phyloP scores from a whole-genome alignment of 208 protist species.

The Borovskyia barvae region DNA sequence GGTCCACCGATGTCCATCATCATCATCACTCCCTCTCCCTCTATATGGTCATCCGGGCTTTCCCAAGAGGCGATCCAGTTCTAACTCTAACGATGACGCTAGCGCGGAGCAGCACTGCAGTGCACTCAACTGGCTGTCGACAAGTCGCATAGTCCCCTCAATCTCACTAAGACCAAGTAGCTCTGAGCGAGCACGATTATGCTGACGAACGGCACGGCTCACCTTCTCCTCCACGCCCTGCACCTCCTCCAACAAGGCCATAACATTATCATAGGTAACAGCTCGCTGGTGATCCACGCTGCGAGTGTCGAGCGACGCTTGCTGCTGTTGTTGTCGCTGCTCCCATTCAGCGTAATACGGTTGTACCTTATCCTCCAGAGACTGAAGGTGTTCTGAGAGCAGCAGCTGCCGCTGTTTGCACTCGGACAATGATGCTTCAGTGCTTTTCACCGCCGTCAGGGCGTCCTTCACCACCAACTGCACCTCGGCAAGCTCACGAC shows the following conservation, averaged over 20 bases:
- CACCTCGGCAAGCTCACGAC: constrained; percentile 46
- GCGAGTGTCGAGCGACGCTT: constrained; percentile 4
- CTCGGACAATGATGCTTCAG: constrained; percentile 35
- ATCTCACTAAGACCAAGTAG: constrained; percentile 43
- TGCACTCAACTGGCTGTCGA: constrained; percentile 63
- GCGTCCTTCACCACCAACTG: constrained; percentile 52
- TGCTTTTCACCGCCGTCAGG: constrained; percentile 44
- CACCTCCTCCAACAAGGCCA: constrained; percentile 71
- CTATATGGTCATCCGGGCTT: constrained; percentile 6
- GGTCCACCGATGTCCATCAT: no score
- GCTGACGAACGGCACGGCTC: constrained; percentile 43
- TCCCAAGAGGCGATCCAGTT: constrained; percentile 62
- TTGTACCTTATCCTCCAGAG: constrained; percentile 66
- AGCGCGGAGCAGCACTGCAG: constrained; percentile 47
- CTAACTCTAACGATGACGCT: constrained; percentile 53
- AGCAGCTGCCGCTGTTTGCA: constrained; percentile 50
- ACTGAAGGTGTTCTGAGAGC: constrained; percentile 50
- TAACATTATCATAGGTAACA: constrained; percentile 45
- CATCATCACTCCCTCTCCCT: not conserved
- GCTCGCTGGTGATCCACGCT: constrained; percentile 40
- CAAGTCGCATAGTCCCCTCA: constrained; percentile 42
- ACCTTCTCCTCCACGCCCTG: constrained; percentile 54
- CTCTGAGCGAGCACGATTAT: constrained; percentile 46
- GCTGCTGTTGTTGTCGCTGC: constrained; percentile 24
- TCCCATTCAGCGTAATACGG: constrained; percentile 44